phyloP scores from a whole-genome alignment of 2,329 filamentous ascomycete genomes.

The Trichoderma citrinoviride region DNA sequence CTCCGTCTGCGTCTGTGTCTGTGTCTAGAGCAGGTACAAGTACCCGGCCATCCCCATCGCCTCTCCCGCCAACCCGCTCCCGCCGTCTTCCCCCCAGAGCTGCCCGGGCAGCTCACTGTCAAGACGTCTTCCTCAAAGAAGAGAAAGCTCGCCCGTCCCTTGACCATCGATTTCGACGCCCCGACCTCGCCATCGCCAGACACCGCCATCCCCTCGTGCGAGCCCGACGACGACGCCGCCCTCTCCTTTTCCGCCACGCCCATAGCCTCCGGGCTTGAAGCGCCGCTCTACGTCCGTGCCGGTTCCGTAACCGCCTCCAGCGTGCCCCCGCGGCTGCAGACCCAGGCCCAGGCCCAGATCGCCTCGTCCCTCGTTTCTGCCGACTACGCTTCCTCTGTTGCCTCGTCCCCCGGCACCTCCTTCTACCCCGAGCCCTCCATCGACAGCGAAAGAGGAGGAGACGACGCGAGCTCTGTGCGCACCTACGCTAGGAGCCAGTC shows the following conservation, averaged over 20 bases:
- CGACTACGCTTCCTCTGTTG: conserved; percentile 55
- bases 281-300: conserved; percentile 41
- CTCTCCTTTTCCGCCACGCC: conserved; percentile 51
- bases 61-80: conserved; percentile 13
- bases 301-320: conserved; percentile 49
- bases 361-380: conserved; percentile 35
- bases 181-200: conserved; percentile 43
- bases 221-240: conserved; percentile 48
- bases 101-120: conserved; percentile 65
- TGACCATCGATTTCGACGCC: conserved; percentile 43
- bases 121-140: conserved; percentile 73
- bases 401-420: conserved; percentile 55
- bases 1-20: neutral
- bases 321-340: conserved; percentile 53
- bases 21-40: conserved; percentile 4
- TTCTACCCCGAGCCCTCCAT: conserved; percentile 57
- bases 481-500: conserved; percentile 48
- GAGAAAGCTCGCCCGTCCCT: conserved; percentile 60
- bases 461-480: conserved; percentile 44
- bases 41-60: conserved; percentile 17
- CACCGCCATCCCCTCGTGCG: conserved; percentile 52
- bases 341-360: conserved; percentile 36
- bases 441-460: conserved; percentile 53
- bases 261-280: conserved; percentile 38
- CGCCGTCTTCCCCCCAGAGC: conserved; percentile 41